phyloP scores from a whole-genome alignment of 345 rosid genomes.

The Gossypium rotundifolium region DNA sequence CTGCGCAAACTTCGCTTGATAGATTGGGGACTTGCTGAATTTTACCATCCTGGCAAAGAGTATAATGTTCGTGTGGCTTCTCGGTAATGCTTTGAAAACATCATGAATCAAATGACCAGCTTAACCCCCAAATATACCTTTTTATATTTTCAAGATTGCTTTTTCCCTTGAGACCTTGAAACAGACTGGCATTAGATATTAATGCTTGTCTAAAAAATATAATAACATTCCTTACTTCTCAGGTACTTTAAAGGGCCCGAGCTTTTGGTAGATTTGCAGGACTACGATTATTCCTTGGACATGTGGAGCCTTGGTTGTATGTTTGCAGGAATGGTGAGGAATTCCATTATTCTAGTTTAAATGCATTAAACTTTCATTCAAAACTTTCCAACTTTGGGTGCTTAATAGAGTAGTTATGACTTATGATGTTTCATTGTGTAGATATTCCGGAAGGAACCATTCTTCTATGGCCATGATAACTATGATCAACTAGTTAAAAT shows the following conservation, averaged over 20 bases:
- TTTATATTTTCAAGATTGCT: background rate
- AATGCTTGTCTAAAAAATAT: background rate
- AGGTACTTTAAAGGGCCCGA: constrained; percentile 98
- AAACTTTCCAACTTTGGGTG: background rate
- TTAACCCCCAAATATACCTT: background rate
- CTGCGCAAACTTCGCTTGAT: constrained; percentile 78
- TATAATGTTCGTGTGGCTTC: constrained; percentile 87
- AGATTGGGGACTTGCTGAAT: constrained; percentile 89
- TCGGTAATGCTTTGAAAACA: constrained; percentile 34
- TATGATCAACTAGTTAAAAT: constrained; percentile 96
- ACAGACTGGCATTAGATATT: background rate
- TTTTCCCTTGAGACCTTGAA: background rate
- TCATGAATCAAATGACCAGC: background rate
- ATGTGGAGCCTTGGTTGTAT: constrained; percentile 99
- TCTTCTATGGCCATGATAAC: constrained; percentile 98
- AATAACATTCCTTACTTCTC: constrained; percentile 7
- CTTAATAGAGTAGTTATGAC: background rate
- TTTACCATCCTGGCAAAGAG: constrained; percentile 80
- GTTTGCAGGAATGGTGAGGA: constrained; percentile 98
- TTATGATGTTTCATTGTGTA: constrained; percentile 20
- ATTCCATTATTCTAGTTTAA: background rate
- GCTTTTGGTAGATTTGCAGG: constrained; percentile 91
- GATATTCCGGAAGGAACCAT: constrained; percentile 97
- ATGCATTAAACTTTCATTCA: background rate
- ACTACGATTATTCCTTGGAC: constrained; percentile 95